These are phyloP conservation scores for Suhomyces terraborum DNA, from an alignment of 1,139 yeast species.

Conservation along the genomic window DNA sequence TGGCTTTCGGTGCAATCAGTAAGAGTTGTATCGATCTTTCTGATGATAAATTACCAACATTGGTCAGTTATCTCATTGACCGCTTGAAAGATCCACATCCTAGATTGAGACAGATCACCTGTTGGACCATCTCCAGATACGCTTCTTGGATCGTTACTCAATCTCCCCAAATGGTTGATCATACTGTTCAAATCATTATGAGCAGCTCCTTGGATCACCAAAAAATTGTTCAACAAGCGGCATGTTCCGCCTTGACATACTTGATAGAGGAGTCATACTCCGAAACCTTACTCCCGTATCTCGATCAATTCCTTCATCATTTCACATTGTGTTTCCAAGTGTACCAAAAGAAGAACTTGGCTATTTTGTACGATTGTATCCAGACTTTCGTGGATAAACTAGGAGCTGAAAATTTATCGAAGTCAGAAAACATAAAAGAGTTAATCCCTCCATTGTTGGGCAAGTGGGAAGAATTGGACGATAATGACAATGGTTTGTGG, in stretches of 20 bases:
- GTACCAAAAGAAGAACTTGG: constrained; percentile 81
- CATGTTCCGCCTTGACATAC: constrained; percentile 82
- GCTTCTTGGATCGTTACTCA: constrained; percentile 77
- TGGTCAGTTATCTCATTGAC: constrained; percentile 84
- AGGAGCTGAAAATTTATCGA: constrained; percentile 55
- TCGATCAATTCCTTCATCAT: constrained; percentile 61
- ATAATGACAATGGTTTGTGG: constrained; percentile 84
- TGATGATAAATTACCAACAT: constrained; percentile 69
- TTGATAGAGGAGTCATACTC: constrained; percentile 78
- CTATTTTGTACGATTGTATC: constrained; percentile 86
- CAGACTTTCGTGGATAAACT: constrained; percentile 85
- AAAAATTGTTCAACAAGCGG: constrained; percentile 93
- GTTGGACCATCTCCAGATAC: constrained; percentile 93
- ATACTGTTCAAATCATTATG: constrained; percentile 77
- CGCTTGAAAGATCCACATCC: constrained; percentile 76
- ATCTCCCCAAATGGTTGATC: constrained; percentile 68
- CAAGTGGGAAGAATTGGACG: constrained; percentile 75
- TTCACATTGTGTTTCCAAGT: constrained; percentile 71
- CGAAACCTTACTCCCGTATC: constrained; percentile 54
- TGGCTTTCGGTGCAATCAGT: constrained; percentile 94
- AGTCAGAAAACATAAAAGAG: constrained; percentile 57
- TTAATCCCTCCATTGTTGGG: constrained; percentile 78
- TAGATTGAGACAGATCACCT: constrained; percentile 86
- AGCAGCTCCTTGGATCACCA: constrained; percentile 76
- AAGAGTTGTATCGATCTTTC: constrained; percentile 81